These are phyloP conservation scores for Vaccinium corymbosum DNA, from an alignment of 148 eudicot genomes.

Conservation along the genomic window DNA sequence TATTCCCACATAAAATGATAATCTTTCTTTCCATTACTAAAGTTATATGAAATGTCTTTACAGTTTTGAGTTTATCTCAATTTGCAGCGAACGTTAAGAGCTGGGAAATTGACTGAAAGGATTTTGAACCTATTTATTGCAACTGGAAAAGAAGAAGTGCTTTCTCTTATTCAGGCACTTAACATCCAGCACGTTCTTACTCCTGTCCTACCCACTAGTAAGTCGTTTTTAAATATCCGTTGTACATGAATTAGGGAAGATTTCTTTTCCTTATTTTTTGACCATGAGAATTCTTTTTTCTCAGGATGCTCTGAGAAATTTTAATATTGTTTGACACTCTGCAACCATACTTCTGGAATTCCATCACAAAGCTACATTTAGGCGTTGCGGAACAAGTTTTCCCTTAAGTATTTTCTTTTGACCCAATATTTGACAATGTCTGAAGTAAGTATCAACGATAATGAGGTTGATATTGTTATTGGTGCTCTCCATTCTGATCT, in stretches of 20 bases:
- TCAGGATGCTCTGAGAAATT: constrained; percentile 86
- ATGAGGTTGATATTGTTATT: constrained; percentile 81
- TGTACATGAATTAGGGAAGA: constrained; percentile 4
- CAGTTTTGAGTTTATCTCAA: background rate
- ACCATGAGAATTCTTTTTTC: constrained; percentile 10
- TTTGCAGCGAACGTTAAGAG: constrained; percentile 79
- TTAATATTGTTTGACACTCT: constrained; percentile 25
- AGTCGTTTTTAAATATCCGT: constrained; percentile 24
- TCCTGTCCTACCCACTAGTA: constrained; percentile 91
- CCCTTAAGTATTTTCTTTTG: background rate
- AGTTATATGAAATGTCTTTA: background rate
- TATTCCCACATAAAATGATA: background rate
- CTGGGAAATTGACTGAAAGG: constrained; percentile 93
- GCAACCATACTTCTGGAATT: constrained; percentile 14
- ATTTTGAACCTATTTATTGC: constrained; percentile 73
- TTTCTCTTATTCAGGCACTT: constrained; percentile 56
- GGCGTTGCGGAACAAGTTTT: background rate
- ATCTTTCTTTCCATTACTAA: background rate
- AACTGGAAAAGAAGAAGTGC: constrained; percentile 77
- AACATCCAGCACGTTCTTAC: constrained; percentile 59
- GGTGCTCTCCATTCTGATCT: constrained; percentile 76
- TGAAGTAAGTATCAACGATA: constrained; percentile 40
- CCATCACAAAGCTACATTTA: constrained; percentile 2
- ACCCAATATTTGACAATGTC: constrained; percentile 39
- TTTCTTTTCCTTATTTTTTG: constrained; percentile 9